These are phyloP conservation scores for Gomphus bonarii DNA, from an alignment of 1,284 basidiomycete genomes.

Conservation along the genomic window DNA sequence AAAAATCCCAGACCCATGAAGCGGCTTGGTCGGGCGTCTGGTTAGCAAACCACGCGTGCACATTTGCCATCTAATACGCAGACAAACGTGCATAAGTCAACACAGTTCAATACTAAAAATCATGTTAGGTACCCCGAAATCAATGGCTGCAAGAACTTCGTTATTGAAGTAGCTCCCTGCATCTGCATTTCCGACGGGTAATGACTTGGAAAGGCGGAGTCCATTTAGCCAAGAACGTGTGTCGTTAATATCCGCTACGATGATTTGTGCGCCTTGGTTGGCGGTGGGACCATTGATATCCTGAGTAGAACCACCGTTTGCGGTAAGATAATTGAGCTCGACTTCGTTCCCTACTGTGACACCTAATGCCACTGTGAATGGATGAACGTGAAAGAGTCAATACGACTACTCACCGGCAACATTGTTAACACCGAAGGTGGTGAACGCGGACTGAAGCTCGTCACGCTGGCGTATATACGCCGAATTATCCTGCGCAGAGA, in stretches of 20 bases:
- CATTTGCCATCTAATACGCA: conserved; percentile 53
- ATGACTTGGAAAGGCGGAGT: conserved; percentile 31
- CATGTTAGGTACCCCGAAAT: conserved; percentile 53
- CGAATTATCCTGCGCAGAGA: conserved; percentile 47
- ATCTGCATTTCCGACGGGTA: conserved; percentile 78
- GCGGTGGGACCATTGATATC: conserved; percentile 46
- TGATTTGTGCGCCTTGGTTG: conserved; percentile 36
- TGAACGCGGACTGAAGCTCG: conserved; percentile 54
- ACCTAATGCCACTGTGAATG: conserved; percentile 13
- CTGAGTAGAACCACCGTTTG: conserved; percentile 26
- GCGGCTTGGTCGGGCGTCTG: conserved; percentile 62
- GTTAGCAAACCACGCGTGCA: conserved; percentile 83
- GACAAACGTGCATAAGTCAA: conserved; percentile 12
- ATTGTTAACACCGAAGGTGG: conserved; percentile 71
- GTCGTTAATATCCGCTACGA: conserved; percentile 61
- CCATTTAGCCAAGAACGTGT: conserved; percentile 42
- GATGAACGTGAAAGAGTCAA: conserved; percentile 24
- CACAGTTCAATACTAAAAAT: not conserved
- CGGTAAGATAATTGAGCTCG: conserved; percentile 61
- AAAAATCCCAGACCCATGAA: conserved; percentile 53
- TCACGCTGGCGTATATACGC: conserved; percentile 69
- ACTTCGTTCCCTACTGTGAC: conserved; percentile 64
- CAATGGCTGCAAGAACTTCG: conserved; percentile 54
- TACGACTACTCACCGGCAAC: conserved; percentile 43
- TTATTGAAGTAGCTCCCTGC: conserved; percentile 82